These are phyloP conservation scores for Tulasnella sp. DNA, from an alignment of 768 basidiomycete genomes.

Conservation along the genomic window DNA sequence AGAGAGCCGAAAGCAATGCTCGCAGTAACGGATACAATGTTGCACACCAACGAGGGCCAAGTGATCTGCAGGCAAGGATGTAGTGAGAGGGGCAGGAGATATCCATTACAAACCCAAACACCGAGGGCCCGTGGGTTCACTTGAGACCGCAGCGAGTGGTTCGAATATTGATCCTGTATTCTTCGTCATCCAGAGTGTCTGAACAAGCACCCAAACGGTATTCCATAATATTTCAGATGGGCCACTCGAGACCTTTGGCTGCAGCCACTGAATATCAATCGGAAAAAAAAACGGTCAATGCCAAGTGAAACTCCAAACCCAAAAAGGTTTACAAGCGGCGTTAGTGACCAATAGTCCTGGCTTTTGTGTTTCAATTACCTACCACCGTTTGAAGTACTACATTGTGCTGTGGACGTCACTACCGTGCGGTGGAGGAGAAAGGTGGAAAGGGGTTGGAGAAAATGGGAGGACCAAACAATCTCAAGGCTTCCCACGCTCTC, in stretches of 20 bases:
- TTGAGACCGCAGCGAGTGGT: background rate
- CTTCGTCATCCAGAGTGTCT: background rate
- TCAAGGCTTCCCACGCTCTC: background rate
- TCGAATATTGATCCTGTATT: background rate
- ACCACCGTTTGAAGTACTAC: background rate
- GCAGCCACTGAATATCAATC: background rate
- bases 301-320: background rate
- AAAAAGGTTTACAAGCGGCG: background rate
- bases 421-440: background rate
- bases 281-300: background rate
- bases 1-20: background rate
- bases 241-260: background rate
- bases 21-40: background rate
- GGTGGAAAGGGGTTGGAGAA: background rate
- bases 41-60: background rate
- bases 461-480: background rate
- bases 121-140: background rate
- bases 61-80: background rate
- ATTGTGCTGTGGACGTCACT: background rate
- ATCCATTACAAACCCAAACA: background rate
- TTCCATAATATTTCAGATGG: background rate
- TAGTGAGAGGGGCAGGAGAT: background rate
- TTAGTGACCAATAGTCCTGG: background rate
- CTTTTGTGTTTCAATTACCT: background rate
- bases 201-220: background rate